Evolutionary conservation across 495 filamentous ascomycete genomes (phyloP).

Genomic region (Penicillium psychrofluorescens): DNA sequence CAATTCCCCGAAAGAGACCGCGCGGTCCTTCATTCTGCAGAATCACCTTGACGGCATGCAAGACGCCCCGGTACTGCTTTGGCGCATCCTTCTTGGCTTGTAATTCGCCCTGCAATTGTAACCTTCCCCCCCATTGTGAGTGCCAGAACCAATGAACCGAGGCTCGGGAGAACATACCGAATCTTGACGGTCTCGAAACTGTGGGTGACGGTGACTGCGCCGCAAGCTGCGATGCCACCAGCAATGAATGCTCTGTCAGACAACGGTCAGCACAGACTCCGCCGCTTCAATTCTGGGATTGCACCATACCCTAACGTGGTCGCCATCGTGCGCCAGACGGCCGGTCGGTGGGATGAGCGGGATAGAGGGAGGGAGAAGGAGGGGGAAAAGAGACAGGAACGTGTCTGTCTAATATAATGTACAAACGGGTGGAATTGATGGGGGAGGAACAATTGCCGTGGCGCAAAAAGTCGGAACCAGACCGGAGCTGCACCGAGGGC

Average conservation of each 20-base stretch:
- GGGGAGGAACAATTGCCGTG: too few species aligned
- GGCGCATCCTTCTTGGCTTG: conserved; percentile 76
- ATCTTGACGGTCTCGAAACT: conserved; percentile 99
- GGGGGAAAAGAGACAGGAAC: background rate
- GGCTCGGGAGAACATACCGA: conserved; percentile 45
- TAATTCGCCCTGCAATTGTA: conserved; percentile 96
- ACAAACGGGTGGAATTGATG: background rate
- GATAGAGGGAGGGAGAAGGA: background rate
- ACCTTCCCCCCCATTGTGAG: conserved; percentile 30
- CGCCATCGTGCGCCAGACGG: conserved; percentile 31
- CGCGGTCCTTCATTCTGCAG: conserved; percentile 80
- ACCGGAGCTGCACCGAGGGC: background rate
- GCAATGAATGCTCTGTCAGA: conserved; percentile 68
- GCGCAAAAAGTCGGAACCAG: too few species aligned
- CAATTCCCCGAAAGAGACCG: conserved; percentile 84
- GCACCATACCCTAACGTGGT: conserved; percentile 44
- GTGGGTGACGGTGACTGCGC: conserved; percentile 95
- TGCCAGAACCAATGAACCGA: background rate
- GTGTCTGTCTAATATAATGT: background rate
- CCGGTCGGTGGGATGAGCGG: conserved; percentile 13
- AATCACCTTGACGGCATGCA: conserved; percentile 89
- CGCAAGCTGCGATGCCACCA: conserved; percentile 92
- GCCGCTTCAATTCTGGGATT: background rate
- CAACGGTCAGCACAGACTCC: conserved; percentile 7
- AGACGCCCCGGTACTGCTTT: conserved; percentile 82